phyloP scores from a whole-genome alignment of 805 yeast genomes.

The Saturnispora kantuleensis region DNA sequence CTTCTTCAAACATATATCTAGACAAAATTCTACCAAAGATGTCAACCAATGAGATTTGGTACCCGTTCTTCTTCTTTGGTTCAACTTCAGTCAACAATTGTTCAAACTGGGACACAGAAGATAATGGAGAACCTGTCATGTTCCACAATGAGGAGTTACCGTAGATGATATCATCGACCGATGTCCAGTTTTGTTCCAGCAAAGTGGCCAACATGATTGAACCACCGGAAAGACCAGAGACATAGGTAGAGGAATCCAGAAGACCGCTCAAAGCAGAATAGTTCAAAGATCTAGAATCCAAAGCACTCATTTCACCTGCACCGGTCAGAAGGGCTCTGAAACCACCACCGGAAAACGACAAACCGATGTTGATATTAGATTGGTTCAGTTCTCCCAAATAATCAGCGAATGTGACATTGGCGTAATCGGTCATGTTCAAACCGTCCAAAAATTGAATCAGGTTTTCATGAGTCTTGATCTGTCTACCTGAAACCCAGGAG shows the following conservation, averaged over 20 bases:
- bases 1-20: slow-evolving; percentile 50
- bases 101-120: slow-evolving; percentile 38
- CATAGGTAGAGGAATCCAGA: slow-evolving; percentile 59
- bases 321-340: slow-evolving; percentile 77
- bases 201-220: slow-evolving; percentile 65
- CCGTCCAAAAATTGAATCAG: slow-evolving; percentile 36
- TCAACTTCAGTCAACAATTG: slow-evolving; percentile 39
- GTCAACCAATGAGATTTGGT: slow-evolving; percentile 52
- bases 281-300: slow-evolving; percentile 59
- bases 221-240: slow-evolving; percentile 74
- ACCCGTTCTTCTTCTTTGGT: slow-evolving; percentile 48
- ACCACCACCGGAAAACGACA: slow-evolving; percentile 76
- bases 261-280: slow-evolving; percentile 38
- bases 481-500: slow-evolving; percentile 41
- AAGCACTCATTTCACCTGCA: slow-evolving; percentile 72
- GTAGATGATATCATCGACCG: slow-evolving; percentile 45
- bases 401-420: slow-evolving; percentile 32
- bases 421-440: slow-evolving; percentile 35
- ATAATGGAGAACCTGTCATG: slow-evolving; percentile 47
- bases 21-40: slow-evolving; percentile 65
- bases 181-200: slow-evolving; percentile 57
- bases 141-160: slow-evolving; percentile 47
- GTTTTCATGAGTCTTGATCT: slow-evolving; percentile 32
- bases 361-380: slow-evolving; percentile 37
- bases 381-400: slow-evolving; percentile 26